These are phyloP conservation scores for Kwoniella bestiolae DNA, from an alignment of 768 basidiomycete species.

Conservation along the genomic window DNA sequence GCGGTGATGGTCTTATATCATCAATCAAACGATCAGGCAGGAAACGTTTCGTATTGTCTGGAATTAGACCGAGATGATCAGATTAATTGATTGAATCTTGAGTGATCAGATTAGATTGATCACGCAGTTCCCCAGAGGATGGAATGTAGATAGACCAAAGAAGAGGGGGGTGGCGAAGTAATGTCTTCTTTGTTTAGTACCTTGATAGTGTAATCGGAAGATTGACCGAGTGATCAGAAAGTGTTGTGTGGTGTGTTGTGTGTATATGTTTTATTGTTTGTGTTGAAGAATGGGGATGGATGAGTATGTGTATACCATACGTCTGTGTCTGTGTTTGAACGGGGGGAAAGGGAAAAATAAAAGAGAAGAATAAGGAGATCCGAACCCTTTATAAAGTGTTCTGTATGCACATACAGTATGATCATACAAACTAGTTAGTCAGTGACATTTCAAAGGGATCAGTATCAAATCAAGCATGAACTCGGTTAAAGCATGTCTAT, in stretches of 20 bases:
- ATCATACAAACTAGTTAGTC: conserved; percentile 7
- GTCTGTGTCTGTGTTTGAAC: conserved; percentile 1
- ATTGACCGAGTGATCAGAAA: conserved; percentile 3
- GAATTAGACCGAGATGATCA: not conserved
- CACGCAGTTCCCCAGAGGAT: conserved; percentile 7
- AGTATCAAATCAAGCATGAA: not conserved
- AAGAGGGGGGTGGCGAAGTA: conserved; percentile 11
- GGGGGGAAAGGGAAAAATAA: not conserved
- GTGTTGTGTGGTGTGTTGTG: conserved; percentile 1
- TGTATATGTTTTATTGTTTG: conserved; percentile 14
- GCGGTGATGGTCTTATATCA: not conserved
- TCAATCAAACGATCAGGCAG: not conserved
- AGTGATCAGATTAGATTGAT: not conserved
- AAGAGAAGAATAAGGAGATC: not conserved
- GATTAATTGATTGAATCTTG: not conserved
- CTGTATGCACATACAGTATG: conserved; percentile 11
- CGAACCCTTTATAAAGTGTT: conserved; percentile 4
- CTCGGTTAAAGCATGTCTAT: not conserved
- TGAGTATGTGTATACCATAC: conserved; percentile 7
- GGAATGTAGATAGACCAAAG: not conserved
- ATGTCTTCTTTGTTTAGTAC: conserved; percentile 4
- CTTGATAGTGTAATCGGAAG: conserved; percentile 4
- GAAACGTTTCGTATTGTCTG: conserved; percentile 12
- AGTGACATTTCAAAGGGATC: not conserved
- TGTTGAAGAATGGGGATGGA: not conserved